Evolutionary conservation across 306 rosid genomes (phyloP), one percentile per base, ranked within the genome.

Genomic region (Pyrus communis): DNA sequence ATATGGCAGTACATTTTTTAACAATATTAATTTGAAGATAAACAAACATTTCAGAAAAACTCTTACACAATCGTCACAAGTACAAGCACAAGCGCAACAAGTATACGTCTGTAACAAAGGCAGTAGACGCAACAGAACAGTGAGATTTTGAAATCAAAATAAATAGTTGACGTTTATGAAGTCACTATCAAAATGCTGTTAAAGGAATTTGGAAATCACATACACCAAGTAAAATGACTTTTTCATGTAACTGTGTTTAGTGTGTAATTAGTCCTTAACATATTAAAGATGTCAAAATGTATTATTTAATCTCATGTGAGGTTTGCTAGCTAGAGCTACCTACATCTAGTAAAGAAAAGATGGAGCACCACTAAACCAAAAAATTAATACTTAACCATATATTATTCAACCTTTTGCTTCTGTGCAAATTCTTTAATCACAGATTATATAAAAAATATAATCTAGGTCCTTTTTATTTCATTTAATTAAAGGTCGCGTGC

Each of bases 401-500:
- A 75, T 65, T 42, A 75, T 49, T 68, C 49, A 22, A 55, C 67
- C 67, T 28, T 72, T 73, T 42, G 23, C 13, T 60, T 2, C 57
- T 38, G 60, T 60, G 15, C 30, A 74, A 33, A 35, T 57, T 73
- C 21, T 30, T 79, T 69, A 52, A 19, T 9, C 25, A 73, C n/a
- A 35, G 28, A 66, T 35, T 21, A 63, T 63, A 17, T 28, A 62
- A n/a, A 2, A 3, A 15, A 60, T 7, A 28, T 13, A 30, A 28
- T 31, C 62, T 58, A 21, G 49, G 33, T 22, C 54, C 51, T 1
- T 35, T 19, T 25, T 40, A 11, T 22, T 22, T 12, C 19, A 40
- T 42, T 35, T 43, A 2, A 18, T 11, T 61, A 67, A 67, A 78
- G 73, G 67, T 78, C 55, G 85, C 82, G 46, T 82, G 82, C 82